Evolutionary conservation across 805 yeast species (phyloP).

Genomic region (Ogataea dorogensis): DNA sequence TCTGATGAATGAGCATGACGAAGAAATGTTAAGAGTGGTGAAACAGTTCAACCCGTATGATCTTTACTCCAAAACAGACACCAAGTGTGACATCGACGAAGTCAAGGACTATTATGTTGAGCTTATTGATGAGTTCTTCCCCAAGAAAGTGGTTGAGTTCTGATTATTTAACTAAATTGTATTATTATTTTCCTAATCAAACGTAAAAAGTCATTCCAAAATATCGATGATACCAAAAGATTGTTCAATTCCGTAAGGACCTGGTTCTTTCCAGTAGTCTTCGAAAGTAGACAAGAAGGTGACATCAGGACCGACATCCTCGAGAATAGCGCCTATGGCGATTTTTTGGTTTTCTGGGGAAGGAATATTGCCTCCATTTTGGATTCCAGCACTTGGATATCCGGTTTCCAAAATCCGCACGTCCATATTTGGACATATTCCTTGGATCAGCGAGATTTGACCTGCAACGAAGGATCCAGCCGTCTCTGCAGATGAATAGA

Average conservation of each 20-base stretch:
- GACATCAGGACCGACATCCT: constrained; percentile 54
- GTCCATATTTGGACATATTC: constrained; percentile 52
- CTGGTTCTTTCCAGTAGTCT: constrained; percentile 87
- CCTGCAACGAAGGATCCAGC: constrained; percentile 71
- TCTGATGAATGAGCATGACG: constrained; percentile 62
- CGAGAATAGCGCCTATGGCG: constrained; percentile 65
- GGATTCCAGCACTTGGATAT: constrained; percentile 72
- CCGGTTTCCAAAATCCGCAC: constrained; percentile 84
- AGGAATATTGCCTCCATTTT: constrained; percentile 76
- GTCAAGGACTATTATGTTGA: constrained; percentile 59
- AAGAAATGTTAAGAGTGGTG: constrained; percentile 60
- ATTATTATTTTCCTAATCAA: constrained; percentile 4
- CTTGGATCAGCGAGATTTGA: constrained; percentile 55
- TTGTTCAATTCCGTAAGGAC: constrained; percentile 82
- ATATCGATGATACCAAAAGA: constrained; percentile 66
- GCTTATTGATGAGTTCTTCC: constrained; percentile 66
- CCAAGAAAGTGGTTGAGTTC: constrained; percentile 54
- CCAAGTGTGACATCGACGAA: constrained; percentile 44
- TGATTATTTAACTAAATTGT: constrained; percentile 24
- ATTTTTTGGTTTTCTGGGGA: constrained; percentile 62
- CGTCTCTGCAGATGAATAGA: constrained; percentile 53
- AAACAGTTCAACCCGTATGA: constrained; percentile 68
- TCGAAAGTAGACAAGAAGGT: constrained; percentile 78
- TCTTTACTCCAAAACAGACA: constrained; percentile 60
- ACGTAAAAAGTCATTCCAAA: constrained; percentile 16